Evolutionary conservation across 176 grass and related monocot genomes (phyloP).

Genomic region (Aegilops tauschii): DNA sequence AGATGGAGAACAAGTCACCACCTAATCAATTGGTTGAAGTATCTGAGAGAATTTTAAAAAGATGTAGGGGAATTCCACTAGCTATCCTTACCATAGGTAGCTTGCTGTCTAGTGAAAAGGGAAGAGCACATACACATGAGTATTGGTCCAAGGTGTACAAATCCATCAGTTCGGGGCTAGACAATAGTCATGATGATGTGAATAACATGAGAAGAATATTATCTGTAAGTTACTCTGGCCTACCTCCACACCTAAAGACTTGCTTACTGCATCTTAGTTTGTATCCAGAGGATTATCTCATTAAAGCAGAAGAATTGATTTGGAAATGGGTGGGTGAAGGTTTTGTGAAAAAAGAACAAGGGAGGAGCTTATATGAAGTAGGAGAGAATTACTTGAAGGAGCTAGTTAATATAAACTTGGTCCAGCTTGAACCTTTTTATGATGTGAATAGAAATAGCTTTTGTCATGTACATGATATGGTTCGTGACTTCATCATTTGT

Average conservation of each 20-base stretch:
- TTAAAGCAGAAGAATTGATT: accelerated
- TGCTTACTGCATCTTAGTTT: background rate
- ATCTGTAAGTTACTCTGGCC: background rate
- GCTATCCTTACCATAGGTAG: no score
- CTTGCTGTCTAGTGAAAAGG: no score
- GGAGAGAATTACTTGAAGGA: background rate
- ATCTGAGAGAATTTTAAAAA: no score
- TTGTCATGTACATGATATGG: constrained; percentile 25
- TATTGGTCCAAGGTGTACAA: no score
- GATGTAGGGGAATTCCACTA: no score
- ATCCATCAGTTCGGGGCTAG: no score
- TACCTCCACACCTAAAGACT: background rate
- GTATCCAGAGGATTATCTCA: background rate
- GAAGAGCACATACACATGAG: no score
- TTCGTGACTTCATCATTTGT: background rate
- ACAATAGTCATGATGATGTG: background rate
- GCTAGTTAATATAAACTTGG: constrained; percentile 5
- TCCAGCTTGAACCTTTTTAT: accelerated
- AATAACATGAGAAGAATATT: constrained; percentile 15
- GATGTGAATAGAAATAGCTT: accelerated
- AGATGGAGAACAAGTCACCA: no score
- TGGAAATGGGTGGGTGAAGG: constrained; percentile 20
- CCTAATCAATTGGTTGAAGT: no score
- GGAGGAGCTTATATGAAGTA: background rate
- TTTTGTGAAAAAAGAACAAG: background rate